Percentiles rank a stretch among this genome's conserved stretches.
phyloP scores from a whole-genome alignment of 805 yeast species.

The Phaffomyces thermotolerans region DNA sequence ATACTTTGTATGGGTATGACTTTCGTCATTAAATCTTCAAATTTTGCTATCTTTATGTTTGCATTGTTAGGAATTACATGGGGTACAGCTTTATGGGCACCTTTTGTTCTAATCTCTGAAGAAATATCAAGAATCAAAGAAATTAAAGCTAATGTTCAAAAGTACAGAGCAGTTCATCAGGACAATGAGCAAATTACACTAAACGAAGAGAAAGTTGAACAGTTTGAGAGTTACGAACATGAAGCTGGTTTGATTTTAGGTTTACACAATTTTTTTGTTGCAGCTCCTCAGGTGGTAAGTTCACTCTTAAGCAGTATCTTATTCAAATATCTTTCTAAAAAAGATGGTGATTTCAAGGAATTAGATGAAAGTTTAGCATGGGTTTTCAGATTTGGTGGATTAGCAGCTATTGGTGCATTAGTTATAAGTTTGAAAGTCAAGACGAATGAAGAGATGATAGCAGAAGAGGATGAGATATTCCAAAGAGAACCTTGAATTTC shows the following conservation, averaged over 20 bases:
- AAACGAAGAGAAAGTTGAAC: slow-evolving; percentile 19
- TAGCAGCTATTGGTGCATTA: slow-evolving; percentile 41
- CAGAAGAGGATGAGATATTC: slow-evolving; percentile 23
- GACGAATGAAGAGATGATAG: slow-evolving; percentile 30
- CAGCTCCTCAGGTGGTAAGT: slow-evolving; percentile 49
- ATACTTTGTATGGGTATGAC: slow-evolving; percentile 41
- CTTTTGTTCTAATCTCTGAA: slow-evolving; percentile 54
- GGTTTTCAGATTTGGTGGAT: slow-evolving; percentile 52
- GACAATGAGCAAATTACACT: background rate
- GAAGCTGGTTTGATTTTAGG: slow-evolving; percentile 53
- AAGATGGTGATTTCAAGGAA: slow-evolving; percentile 17
- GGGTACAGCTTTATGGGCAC: slow-evolving; percentile 65
- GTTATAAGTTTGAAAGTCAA: slow-evolving; percentile 36
- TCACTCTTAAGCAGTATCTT: slow-evolving; percentile 41
- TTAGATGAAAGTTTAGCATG: slow-evolving; percentile 43
- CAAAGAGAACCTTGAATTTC: background rate
- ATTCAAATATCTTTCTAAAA: slow-evolving; percentile 31
- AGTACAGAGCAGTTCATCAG: slow-evolving; percentile 4
- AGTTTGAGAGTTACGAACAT: slow-evolving; percentile 37
- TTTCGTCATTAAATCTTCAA: slow-evolving; percentile 34
- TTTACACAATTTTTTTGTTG: slow-evolving; percentile 50
- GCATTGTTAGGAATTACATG: slow-evolving; percentile 53
- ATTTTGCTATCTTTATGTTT: slow-evolving; percentile 40
- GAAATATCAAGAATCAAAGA: slow-evolving; percentile 47
- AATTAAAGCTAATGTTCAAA: slow-evolving; percentile 29